Base-by-base conservation (phyloP, 495 filamentous ascomycete genomes). In the Tuber indicum region DNA sequence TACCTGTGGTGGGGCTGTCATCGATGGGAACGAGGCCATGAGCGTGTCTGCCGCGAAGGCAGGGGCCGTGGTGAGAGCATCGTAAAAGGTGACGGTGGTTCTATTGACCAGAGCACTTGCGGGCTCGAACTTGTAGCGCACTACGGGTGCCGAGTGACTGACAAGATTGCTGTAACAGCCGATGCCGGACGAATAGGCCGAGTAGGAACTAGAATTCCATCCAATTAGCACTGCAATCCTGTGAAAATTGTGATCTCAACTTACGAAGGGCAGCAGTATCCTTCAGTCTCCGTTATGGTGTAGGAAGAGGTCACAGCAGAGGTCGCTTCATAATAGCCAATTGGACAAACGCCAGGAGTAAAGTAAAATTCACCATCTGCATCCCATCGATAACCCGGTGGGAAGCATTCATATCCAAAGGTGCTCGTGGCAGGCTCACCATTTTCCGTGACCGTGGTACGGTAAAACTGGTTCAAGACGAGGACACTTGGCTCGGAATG, bases 231-330 rank as follows among this genome's bases (percentile, higher is more conserved):
- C 32, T 14, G 16, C 26, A 66, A 66, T 26, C 58, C 32, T 6
- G 17, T 17, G 58, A 6, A 36, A 66, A 36, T 36, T 6, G 16
- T 17, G 58, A 26, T 66, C 17, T 66, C 58, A 36, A 66, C 58
- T 36, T 32, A 66, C 58, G 58, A 66, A 36, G 58, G 58, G 58
- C 58, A 66, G 58, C 58, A 66, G 58, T 66, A 66, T 66, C 58
- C 58, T 66, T 66, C 12, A 8, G 58, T 66, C 58, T 66, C 58
- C 14, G 58, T 66, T 26, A 3, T 66, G 26, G 58, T 66, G 16
- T 17, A 66, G 26, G 58, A 66, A 36, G 26, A 16, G 14, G 26
- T 66, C 14, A 66, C 4, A 1, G 14, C 2, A 17, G 58, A 32
- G 6, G 26, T 36, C 8, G 58, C 58, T 26, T 36, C 26, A 19